phyloP scores from a whole-genome alignment of 1,284 basidiomycete genomes.

The Cryptococcus maquisensis region DNA sequence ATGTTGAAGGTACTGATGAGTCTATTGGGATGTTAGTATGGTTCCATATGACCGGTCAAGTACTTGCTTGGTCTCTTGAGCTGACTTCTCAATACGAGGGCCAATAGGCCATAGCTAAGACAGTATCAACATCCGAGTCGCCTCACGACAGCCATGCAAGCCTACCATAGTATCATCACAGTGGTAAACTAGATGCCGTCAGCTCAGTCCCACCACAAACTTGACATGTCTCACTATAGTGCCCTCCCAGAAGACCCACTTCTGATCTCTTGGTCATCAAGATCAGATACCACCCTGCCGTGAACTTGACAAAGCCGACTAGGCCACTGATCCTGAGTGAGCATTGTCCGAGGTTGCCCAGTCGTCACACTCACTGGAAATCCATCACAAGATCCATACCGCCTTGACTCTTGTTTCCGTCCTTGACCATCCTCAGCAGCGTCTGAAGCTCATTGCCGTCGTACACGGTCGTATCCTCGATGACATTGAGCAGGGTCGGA shows the following conservation, averaged over 20 bases:
- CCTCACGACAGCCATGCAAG: neutral
- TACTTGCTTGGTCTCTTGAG: slow-evolving; percentile 68
- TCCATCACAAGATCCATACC: slow-evolving; percentile 76
- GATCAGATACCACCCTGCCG: slow-evolving; percentile 86
- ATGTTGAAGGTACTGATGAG: slow-evolving; percentile 90
- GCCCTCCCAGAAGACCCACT: slow-evolving; percentile 90
- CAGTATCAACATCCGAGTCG: neutral
- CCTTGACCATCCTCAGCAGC: slow-evolving; percentile 89
- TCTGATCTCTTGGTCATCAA: slow-evolving; percentile 84
- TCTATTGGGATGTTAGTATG: slow-evolving; percentile 35
- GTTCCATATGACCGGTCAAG: neutral
- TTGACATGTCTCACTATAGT: slow-evolving; percentile 57
- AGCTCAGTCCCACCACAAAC: neutral
- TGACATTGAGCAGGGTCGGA: slow-evolving; percentile 65
- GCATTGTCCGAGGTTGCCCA: neutral
- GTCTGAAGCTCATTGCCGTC: slow-evolving; percentile 81
- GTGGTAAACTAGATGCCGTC: slow-evolving; percentile 64
- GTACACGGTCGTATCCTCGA: slow-evolving; percentile 84
- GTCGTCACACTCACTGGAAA: slow-evolving; percentile 56
- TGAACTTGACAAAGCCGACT: slow-evolving; percentile 78
- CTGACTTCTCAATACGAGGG: slow-evolving; percentile 60
- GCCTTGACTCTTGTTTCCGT: slow-evolving; percentile 83
- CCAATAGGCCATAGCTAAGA: slow-evolving; percentile 41
- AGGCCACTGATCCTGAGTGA: slow-evolving; percentile 27
- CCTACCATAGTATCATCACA: slow-evolving; percentile 84